Base-by-base conservation (phyloP, 2,329 filamentous ascomycete genomes). In the Aspergillus sp. region DNA sequence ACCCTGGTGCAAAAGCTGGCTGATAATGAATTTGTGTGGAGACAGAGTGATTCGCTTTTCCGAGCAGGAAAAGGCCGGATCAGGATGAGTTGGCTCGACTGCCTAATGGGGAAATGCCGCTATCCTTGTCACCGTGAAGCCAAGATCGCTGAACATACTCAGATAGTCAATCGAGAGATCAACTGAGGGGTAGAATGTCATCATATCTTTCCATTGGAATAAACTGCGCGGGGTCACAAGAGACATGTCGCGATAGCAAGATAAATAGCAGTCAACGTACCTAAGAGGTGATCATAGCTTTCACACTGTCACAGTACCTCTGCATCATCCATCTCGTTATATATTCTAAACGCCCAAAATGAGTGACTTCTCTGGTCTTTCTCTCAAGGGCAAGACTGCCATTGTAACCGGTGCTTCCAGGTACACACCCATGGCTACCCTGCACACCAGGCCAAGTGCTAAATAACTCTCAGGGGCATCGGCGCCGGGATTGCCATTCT, bases 401-500 rank as follows among this genome's bases (percentile, higher is more conserved):
- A 54, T 71, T 41, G 62, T 71, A 14, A 71, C 67, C n/a, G 67
- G 67, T 16, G 63, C 67, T 78, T 82, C 63, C 2, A 35, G 30
- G 44, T 46, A 30, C 7, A 14, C 11, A n/a, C 20, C 22, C n/a
- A 30, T 30, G 26, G 10, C 8, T 24, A 43, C 14, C 17, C 14
- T 35, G 8, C 6, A 1, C 24, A 5, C 14, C 24, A 10, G 22
- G 10, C 7, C 44, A 33, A 11, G 4, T 8, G 14, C 16, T 22
- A 6, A 16, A 14, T 11, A 16, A 19, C 17, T 17, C 16, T 38
- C 1, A 82, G 84, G 68, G 85, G 84, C 60, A 87, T 88, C 58
- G 85, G 85, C 54, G 79, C 81, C 49, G 82, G 82, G 60, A 87
- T 87, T 77, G 85, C 84, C 49, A 76, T 82, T 49, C 83, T 87